These are phyloP conservation scores for Pseudocercospora fijiensis DNA, from an alignment of 2,329 filamentous ascomycete genomes.

Conservation along the genomic window DNA sequence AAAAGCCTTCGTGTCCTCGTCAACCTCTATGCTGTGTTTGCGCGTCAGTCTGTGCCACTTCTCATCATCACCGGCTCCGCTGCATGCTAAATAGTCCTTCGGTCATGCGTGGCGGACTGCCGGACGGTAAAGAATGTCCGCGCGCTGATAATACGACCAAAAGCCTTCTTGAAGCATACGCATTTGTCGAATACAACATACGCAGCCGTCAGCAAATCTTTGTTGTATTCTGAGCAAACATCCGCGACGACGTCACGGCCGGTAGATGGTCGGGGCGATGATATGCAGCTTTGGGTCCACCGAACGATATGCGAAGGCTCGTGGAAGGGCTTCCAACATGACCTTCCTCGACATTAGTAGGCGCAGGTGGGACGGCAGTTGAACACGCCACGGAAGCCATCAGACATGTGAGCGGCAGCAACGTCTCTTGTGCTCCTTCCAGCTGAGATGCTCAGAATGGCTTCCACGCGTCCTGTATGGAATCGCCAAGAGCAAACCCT, in stretches of 20 bases:
- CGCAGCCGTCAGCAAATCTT: neutral
- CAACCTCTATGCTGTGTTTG: neutral
- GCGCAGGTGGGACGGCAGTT: neutral
- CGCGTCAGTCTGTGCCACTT: neutral
- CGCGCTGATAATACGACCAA: neutral
- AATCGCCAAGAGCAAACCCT: conserved; percentile 1
- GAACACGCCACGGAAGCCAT: conserved; percentile 1
- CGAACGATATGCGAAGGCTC: neutral
- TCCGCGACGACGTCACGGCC: neutral
- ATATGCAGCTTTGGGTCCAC: neutral
- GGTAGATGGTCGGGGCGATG: neutral
- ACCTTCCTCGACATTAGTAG: neutral
- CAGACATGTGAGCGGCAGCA: neutral
- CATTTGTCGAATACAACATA: neutral
- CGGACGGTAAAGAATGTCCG: neutral
- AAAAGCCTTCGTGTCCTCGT: neutral
- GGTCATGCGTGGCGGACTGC: neutral
- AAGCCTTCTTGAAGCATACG: neutral
- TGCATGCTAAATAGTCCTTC: neutral
- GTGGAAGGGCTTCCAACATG: neutral
- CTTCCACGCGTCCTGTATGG: neutral
- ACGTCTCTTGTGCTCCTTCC: neutral
- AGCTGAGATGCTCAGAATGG: neutral
- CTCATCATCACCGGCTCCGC: neutral
- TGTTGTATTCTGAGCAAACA: neutral